Conservation (phyloP, 306 rosid genomes). For the Vicia sativa region DNA sequence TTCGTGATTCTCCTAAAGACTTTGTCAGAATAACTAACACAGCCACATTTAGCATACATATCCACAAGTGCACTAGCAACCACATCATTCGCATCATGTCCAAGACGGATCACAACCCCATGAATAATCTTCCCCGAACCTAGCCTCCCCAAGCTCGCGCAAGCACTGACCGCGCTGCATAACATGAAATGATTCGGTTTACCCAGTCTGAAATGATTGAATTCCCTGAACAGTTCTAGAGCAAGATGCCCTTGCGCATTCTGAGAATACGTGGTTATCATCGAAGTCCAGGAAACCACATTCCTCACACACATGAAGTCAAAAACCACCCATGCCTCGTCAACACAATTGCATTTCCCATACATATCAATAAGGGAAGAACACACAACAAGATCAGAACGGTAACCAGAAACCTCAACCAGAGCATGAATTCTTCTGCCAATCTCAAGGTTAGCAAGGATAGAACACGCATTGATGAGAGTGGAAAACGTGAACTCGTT, state of each 20-base stretch:
- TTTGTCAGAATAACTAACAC: constrained; percentile 59
- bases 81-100: constrained; percentile 57
- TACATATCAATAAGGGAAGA: constrained; percentile 86
- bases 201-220: constrained; percentile 41
- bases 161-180: constrained; percentile 67
- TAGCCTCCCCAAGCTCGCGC: constrained; percentile 73
- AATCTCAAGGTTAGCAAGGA: constrained; percentile 49
- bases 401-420: constrained; percentile 56
- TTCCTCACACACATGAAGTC: constrained; percentile 61
- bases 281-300: constrained; percentile 86
- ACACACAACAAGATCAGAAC: constrained; percentile 54
- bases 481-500: constrained; percentile 76
- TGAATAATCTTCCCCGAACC: constrained; percentile 70
- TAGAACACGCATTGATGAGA: constrained; percentile 69
- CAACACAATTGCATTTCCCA: constrained; percentile 71
- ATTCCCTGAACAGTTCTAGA: constrained; percentile 56
- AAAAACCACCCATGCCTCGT: constrained; percentile 58
- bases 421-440: constrained; percentile 63
- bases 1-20: constrained; percentile 57
- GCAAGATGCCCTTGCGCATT: constrained; percentile 66
- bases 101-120: constrained; percentile 59
- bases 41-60: constrained; percentile 91
- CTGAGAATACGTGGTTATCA: constrained; percentile 77
- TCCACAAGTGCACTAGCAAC: constrained; percentile 78
- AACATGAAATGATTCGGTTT: constrained; percentile 77